These are phyloP conservation scores for Breynia disticha DNA, from an alignment of 441 rosid species.

Conservation along the genomic window DNA sequence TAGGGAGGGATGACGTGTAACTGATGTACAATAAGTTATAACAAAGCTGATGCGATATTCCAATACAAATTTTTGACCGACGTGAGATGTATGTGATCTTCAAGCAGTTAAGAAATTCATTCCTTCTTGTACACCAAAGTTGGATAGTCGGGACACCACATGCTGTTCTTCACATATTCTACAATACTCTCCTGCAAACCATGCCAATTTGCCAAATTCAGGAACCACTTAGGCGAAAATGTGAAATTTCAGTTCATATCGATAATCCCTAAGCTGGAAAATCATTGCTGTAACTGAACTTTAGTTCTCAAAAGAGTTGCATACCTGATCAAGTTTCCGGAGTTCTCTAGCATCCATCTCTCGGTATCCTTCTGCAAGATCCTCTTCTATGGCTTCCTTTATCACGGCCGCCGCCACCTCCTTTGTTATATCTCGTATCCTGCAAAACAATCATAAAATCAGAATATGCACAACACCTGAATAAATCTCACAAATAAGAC, in stretches of 20 bases:
- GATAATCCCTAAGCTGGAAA: background rate
- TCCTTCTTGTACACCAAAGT: slow-evolving; percentile 60
- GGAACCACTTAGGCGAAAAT: no score
- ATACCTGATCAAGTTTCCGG: slow-evolving; percentile 45
- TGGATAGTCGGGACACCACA: slow-evolving; percentile 94
- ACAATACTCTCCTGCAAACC: slow-evolving; percentile 55
- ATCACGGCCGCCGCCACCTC: slow-evolving; percentile 87
- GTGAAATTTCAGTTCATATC: background rate
- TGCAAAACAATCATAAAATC: slow-evolving; percentile 25
- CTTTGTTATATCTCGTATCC: slow-evolving; percentile 89
- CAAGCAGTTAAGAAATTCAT: slow-evolving; percentile 9
- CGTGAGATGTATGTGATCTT: no score
- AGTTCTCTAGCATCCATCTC: slow-evolving; percentile 79
- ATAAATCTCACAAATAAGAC: background rate
- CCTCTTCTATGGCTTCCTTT: slow-evolving; percentile 81
- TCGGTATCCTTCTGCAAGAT: slow-evolving; percentile 79
- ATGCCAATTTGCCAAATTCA: background rate
- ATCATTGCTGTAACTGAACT: background rate
- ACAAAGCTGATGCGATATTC: background rate
- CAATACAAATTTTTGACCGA: no score
- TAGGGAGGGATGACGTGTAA: no score
- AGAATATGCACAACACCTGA: background rate
- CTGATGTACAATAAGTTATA: no score
- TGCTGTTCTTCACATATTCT: slow-evolving; percentile 57
- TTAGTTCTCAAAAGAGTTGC: slow-evolving; percentile 9